Percentiles rank a stretch among this genome's conserved stretches.
These are phyloP conservation scores for Graphiopsis chlorocephala DNA, from an alignment of 2,329 filamentous ascomycete species.

Conservation along the genomic window DNA sequence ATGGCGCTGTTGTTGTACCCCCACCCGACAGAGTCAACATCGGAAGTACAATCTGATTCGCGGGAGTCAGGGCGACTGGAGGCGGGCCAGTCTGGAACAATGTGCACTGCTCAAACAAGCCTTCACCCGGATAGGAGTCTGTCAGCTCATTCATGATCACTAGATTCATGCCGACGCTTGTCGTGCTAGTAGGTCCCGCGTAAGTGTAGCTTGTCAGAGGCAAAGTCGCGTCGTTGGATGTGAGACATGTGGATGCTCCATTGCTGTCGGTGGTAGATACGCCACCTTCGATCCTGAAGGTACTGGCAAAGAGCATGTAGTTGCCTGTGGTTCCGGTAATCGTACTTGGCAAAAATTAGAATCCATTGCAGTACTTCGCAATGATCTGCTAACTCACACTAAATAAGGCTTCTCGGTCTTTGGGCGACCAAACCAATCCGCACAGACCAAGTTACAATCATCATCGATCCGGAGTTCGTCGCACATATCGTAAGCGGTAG, in stretches of 20 bases:
- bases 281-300: background rate
- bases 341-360: background rate
- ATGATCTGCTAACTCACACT: background rate
- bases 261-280: constrained; percentile 6
- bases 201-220: background rate
- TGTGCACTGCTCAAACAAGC: background rate
- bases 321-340: background rate
- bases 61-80: background rate
- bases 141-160: background rate
- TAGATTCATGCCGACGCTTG: background rate
- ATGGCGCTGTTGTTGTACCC: background rate
- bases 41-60: background rate
- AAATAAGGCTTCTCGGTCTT: background rate
- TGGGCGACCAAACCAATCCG: background rate
- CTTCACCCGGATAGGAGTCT: background rate
- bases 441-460: constrained; percentile 5
- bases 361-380: no score
- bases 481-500: background rate
- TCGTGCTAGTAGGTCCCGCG: background rate
- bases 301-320: background rate
- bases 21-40: background rate
- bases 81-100: background rate
- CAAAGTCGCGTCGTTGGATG: background rate
- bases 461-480: background rate
- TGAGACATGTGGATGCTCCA: background rate